These are phyloP conservation scores for Lasiosphaeria miniovina DNA, from an alignment of 495 filamentous ascomycete species.

Conservation along the genomic window DNA sequence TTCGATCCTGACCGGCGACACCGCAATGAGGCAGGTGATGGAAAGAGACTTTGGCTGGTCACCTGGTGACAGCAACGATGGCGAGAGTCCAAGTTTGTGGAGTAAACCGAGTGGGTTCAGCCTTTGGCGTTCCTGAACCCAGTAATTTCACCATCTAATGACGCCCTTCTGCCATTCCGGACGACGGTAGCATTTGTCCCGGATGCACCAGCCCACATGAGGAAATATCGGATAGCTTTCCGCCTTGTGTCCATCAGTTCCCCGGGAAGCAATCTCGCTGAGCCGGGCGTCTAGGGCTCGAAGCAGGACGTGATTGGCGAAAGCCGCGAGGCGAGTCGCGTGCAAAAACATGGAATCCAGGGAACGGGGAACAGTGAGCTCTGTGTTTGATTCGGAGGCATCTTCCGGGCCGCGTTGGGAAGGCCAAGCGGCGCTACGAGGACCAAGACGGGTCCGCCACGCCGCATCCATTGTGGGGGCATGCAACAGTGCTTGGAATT, in stretches of 20 bases:
- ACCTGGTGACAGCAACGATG: background rate
- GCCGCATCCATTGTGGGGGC: constrained; percentile 15
- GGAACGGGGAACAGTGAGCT: constrained; percentile 3
- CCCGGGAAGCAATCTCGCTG: constrained; percentile 12
- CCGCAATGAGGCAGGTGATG: background rate
- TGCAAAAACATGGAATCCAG: constrained; percentile 8
- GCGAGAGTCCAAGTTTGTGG: background rate
- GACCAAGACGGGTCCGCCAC: background rate
- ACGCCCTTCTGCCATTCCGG: background rate
- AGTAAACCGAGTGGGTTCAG: background rate
- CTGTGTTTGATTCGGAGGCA: constrained; percentile 11
- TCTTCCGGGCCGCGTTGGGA: constrained; percentile 17
- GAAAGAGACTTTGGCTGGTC: background rate
- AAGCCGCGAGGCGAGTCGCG: background rate
- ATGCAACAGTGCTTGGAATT: constrained; percentile 15
- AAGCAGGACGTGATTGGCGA: constrained; percentile 7
- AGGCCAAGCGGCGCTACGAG: background rate
- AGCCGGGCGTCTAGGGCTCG: constrained; percentile 7
- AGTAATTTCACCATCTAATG: constrained; percentile 4
- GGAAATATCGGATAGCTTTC: constrained; percentile 20
- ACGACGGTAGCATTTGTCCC: constrained; percentile 16
- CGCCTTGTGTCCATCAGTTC: constrained; percentile 17
- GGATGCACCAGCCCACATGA: background rate
- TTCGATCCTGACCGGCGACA: background rate
- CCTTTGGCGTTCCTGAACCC: background rate